Evolutionary conservation across 106 monocot genomes (phyloP).

Genomic region (Acorus gramineus): DNA sequence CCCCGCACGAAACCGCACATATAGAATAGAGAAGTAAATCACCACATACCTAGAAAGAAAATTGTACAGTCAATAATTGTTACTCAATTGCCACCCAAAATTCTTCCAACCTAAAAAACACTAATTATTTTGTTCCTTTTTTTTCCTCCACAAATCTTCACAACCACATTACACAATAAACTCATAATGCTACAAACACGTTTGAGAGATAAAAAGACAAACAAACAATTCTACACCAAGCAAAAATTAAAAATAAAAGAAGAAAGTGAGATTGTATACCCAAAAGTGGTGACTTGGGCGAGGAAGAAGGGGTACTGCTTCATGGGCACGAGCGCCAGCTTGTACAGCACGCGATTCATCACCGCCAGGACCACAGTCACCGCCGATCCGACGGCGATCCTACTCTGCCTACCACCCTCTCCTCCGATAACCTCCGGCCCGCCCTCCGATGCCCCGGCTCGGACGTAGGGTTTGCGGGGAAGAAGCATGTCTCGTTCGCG

Average conservation of each 20-base stretch:
- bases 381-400: constrained; percentile 35
- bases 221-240: too few species aligned
- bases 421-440: constrained; percentile 3
- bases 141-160: too few species aligned
- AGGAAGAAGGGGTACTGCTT: constrained; percentile 95
- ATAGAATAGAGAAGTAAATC: constrained; percentile 78
- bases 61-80: neutral
- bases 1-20: constrained; percentile 41
- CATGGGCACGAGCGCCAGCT: constrained; percentile 93
- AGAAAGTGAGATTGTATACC: constrained; percentile 25
- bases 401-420: constrained; percentile 5
- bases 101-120: too few species aligned
- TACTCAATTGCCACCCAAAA: too few species aligned
- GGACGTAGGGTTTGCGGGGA: too few species aligned
- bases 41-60: constrained; percentile 67
- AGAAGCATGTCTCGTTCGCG: too few species aligned
- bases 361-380: constrained; percentile 62
- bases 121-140: too few species aligned
- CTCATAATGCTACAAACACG: neutral
- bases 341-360: constrained; percentile 88
- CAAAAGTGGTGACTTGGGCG: constrained; percentile 92
- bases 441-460: constrained; percentile 11
- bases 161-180: too few species aligned
- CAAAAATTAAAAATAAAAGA: neutral
- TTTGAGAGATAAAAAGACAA: neutral